These are phyloP conservation scores for Phytophthora brassicae DNA, from an alignment of 352 stramenopile genomes.

Conservation along the genomic window DNA sequence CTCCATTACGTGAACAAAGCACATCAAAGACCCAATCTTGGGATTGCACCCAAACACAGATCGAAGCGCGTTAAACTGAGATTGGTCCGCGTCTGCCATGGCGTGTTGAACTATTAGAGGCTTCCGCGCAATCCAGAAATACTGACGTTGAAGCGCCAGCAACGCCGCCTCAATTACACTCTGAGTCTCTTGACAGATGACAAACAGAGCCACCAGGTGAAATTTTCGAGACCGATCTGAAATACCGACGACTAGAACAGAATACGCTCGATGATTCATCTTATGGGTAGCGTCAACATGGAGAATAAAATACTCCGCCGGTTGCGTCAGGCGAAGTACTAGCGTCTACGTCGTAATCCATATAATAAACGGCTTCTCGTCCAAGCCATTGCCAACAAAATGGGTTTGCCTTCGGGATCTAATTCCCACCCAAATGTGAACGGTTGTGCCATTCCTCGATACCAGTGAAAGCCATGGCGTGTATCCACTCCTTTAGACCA, in stretches of 20 bases:
- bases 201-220: not conserved
- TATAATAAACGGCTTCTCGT: not conserved
- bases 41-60: not conserved
- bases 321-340: not conserved
- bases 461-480: too few species aligned
- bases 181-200: not conserved
- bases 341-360: not conserved
- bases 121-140: not conserved
- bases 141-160: not conserved
- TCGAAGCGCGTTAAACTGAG: not conserved
- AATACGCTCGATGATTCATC: not conserved
- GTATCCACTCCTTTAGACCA: too few species aligned
- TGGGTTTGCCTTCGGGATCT: not conserved
- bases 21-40: not conserved
- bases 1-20: not conserved
- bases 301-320: not conserved
- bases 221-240: not conserved
- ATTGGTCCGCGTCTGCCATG: not conserved
- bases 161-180: not conserved
- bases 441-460: too few species aligned
- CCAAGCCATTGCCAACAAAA: not conserved
- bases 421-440: not conserved
- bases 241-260: not conserved
- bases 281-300: not conserved
- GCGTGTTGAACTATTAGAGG: not conserved